Conservation (phyloP, 2,329 filamentous ascomycete species). For the Venturia effusa region DNA sequence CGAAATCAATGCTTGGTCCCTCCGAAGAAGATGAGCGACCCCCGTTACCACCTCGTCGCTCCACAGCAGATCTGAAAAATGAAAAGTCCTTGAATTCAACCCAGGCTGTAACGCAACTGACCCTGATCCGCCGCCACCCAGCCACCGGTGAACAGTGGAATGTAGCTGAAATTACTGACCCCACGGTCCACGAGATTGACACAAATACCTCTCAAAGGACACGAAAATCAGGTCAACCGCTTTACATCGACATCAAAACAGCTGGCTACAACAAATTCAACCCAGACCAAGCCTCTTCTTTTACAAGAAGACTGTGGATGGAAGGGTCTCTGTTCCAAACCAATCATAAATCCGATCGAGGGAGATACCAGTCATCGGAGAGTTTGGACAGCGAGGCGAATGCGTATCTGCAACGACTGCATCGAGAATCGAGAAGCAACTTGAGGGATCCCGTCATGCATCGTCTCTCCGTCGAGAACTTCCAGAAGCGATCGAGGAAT, state of each 20-base stretch:
- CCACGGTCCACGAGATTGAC: constrained; percentile 32
- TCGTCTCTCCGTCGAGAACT: background rate
- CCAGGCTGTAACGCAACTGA: background rate
- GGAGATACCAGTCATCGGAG: constrained; percentile 15
- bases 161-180: constrained; percentile 37
- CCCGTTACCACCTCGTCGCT: background rate
- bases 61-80: background rate
- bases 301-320: constrained; percentile 37
- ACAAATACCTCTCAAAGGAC: constrained; percentile 18
- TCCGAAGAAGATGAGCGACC: background rate
- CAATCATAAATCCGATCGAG: constrained; percentile 28
- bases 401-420: background rate
- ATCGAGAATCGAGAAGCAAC: background rate
- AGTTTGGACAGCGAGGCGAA: background rate
- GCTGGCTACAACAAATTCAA: constrained; percentile 46
- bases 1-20: background rate
- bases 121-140: constrained; percentile 41
- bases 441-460: background rate
- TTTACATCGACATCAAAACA: constrained; percentile 23
- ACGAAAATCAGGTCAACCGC: constrained; percentile 14
- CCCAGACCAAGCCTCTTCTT: constrained; percentile 16
- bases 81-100: background rate
- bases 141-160: constrained; percentile 40
- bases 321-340: constrained; percentile 25
- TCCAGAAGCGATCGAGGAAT: constrained; percentile 36